Conservation (phyloP, 257 asterid genomes). For the Nemophila menziesii region DNA sequence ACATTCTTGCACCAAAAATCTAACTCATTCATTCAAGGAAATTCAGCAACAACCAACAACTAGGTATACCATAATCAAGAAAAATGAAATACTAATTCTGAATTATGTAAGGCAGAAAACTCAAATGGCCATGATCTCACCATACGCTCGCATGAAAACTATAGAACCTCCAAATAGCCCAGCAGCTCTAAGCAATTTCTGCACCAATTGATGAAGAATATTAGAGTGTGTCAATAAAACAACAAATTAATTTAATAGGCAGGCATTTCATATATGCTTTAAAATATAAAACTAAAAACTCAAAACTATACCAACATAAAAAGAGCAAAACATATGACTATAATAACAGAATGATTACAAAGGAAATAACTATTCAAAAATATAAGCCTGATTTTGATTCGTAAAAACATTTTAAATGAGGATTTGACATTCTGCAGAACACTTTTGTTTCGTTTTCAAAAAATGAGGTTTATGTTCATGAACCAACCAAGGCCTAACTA, state of each 20-base stretch:
- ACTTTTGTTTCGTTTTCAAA: too few species aligned
- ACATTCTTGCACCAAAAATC: background rate
- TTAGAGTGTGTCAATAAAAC: background rate
- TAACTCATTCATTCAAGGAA: background rate
- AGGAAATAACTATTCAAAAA: too few species aligned
- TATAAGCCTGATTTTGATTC: too few species aligned
- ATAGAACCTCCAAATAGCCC: slow-evolving; percentile 82
- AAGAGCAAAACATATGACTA: background rate
- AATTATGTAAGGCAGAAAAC: background rate
- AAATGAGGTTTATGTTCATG: too few species aligned
- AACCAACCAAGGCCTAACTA: too few species aligned
- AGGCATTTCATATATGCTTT: background rate
- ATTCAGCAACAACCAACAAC: background rate
- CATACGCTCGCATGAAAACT: slow-evolving; percentile 66
- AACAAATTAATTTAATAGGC: background rate
- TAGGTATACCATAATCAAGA: background rate
- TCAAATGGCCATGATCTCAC: slow-evolving; percentile 73
- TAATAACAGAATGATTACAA: too few species aligned
- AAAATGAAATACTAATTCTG: background rate
- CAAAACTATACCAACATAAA: too few species aligned
- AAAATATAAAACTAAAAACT: too few species aligned
- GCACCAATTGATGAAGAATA: slow-evolving; percentile 18
- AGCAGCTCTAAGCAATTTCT: slow-evolving; percentile 72
- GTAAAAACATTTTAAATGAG: too few species aligned
- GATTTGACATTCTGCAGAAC: too few species aligned